Conservation (phyloP, 805 yeast genomes). For the Pichia ethanolica region DNA sequence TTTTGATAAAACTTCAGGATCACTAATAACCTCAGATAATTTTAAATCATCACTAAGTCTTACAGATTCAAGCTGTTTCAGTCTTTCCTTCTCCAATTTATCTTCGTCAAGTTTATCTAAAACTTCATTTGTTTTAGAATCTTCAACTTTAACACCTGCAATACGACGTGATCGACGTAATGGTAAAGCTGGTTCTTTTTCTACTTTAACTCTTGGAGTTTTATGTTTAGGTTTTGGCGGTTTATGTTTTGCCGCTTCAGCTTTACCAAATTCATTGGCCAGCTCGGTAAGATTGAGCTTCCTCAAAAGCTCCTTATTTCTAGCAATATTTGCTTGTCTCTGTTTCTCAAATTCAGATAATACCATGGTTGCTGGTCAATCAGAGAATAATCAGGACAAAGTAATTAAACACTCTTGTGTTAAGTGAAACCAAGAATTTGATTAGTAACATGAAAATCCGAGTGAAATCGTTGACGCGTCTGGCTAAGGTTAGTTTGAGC, state of each 20-base stretch:
- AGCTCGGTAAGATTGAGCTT: constrained; percentile 61
- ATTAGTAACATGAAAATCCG: too few species aligned
- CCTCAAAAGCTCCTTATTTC: constrained; percentile 70
- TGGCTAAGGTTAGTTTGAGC: not conserved
- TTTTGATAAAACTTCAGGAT: constrained; percentile 29
- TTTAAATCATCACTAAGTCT: constrained; percentile 61
- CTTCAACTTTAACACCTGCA: constrained; percentile 53
- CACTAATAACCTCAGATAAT: constrained; percentile 47
- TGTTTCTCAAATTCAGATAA: constrained; percentile 64
- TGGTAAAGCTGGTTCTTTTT: constrained; percentile 37
- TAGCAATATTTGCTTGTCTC: constrained; percentile 69
- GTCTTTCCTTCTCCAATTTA: constrained; percentile 30
- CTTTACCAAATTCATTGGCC: constrained; percentile 27
- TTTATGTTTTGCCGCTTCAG: not conserved
- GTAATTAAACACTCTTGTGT: too few species aligned
- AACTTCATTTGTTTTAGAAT: constrained; percentile 33
- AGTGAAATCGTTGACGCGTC: too few species aligned
- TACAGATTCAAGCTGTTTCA: constrained; percentile 36
- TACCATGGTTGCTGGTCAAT: constrained; percentile 14
- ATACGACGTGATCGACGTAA: constrained; percentile 71
- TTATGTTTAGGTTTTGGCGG: constrained; percentile 2
- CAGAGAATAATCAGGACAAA: too few species aligned
- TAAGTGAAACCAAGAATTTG: too few species aligned
- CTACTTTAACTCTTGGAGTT: constrained; percentile 19
- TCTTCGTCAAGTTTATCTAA: constrained; percentile 32